Percentiles rank a stretch among this genome's conserved stretches.
phyloP scores from a whole-genome alignment of 1,139 yeast species.

The Scheffersomyces titani region DNA sequence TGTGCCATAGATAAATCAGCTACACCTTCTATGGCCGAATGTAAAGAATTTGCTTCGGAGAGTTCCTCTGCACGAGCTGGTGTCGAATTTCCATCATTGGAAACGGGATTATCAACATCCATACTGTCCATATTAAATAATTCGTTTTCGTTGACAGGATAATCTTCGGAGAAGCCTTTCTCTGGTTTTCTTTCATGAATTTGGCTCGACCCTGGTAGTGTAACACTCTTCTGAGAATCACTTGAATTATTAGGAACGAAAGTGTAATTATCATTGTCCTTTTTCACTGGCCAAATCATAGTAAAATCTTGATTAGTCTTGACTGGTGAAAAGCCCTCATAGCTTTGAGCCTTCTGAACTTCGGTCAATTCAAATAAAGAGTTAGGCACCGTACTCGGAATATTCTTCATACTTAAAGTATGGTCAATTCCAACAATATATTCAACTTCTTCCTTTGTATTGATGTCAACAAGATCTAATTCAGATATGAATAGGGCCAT shows the following conservation, averaged over 20 bases:
- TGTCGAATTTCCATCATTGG: background rate
- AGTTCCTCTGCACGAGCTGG: background rate
- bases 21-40: background rate
- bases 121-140: background rate
- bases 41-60: background rate
- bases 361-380: conserved; percentile 32
- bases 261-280: conserved; percentile 16
- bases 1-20: conserved; percentile 3
- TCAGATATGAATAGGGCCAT: conserved; percentile 27
- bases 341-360: conserved; percentile 18
- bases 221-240: background rate
- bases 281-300: conserved; percentile 33
- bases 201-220: background rate
- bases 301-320: conserved; percentile 38
- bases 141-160: conserved; percentile 9
- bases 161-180: conserved; percentile 7
- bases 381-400: conserved; percentile 9
- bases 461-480: conserved; percentile 24
- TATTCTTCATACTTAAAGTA: conserved; percentile 16
- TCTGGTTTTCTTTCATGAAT: background rate
- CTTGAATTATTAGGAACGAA: conserved; percentile 4
- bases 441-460: conserved; percentile 36
- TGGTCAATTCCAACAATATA: conserved; percentile 34
- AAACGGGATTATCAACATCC: conserved; percentile 5
- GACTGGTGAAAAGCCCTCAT: conserved; percentile 28